These are phyloP conservation scores for Blepharisma stoltei DNA, from an alignment of 73 alveolate species.

Conservation along the genomic window DNA sequence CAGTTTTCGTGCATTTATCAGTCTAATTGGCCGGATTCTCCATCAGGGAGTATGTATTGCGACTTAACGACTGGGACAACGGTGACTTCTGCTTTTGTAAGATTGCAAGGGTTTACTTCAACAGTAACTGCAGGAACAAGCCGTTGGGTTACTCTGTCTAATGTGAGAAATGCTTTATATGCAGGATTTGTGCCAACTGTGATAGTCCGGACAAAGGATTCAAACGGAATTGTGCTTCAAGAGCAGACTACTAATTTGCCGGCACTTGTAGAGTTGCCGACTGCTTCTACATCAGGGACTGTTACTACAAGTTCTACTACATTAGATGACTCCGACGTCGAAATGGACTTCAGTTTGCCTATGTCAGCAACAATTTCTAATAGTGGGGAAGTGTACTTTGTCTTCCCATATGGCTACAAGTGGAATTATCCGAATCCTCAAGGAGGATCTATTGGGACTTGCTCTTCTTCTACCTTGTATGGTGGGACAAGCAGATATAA, in stretches of 20 bases:
- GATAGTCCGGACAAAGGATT: slow-evolving; percentile 20
- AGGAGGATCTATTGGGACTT: slow-evolving; percentile 26
- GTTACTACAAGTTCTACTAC: slow-evolving; percentile 9
- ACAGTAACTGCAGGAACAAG: background rate
- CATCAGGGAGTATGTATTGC: slow-evolving; percentile 21
- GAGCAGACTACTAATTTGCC: background rate
- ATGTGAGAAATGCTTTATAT: slow-evolving; percentile 18
- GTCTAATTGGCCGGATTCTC: slow-evolving; percentile 4
- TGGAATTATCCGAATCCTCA: slow-evolving; percentile 31
- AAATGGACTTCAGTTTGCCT: background rate
- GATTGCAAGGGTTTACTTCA: slow-evolving; percentile 19
- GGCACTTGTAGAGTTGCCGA: background rate
- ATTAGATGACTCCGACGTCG: background rate
- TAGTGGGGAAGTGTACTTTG: background rate
- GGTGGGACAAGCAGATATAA: background rate
- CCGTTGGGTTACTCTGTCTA: background rate
- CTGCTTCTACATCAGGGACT: background rate
- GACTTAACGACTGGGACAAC: slow-evolving; percentile 27
- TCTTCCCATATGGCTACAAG: slow-evolving; percentile 30
- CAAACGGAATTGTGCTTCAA: slow-evolving; percentile 1
- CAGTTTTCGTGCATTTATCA: slow-evolving; percentile 27
- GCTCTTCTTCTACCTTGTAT: background rate
- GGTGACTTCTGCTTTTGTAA: slow-evolving; percentile 12
- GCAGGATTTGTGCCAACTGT: slow-evolving; percentile 14
- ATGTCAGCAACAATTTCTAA: background rate